These are phyloP conservation scores for Agaricus sinodeliciosus DNA, from an alignment of 768 basidiomycete species.

Conservation along the genomic window DNA sequence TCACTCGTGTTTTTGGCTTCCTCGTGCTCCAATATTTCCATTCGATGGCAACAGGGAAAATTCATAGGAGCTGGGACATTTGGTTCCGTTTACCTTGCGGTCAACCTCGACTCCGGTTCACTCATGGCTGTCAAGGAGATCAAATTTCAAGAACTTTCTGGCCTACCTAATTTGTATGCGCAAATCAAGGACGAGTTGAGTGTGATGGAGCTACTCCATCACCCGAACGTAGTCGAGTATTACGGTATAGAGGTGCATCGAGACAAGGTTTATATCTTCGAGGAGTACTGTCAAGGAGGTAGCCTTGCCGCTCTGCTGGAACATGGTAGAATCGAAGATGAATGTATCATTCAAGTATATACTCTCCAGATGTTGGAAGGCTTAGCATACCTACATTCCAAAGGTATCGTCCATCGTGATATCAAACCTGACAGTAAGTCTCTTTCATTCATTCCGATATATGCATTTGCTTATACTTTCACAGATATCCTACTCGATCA, in stretches of 20 bases:
- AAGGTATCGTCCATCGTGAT: constrained; percentile 91
- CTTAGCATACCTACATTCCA: constrained; percentile 86
- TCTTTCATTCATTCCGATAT: constrained; percentile 12
- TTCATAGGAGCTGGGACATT: constrained; percentile 99
- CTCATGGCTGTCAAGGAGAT: constrained; percentile 99
- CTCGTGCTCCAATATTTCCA: constrained; percentile 90
- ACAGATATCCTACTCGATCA: constrained; percentile 93
- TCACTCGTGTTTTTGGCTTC: constrained; percentile 93
- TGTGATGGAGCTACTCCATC: constrained; percentile 97
- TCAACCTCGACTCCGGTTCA: constrained; percentile 92
- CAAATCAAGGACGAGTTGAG: constrained; percentile 94
- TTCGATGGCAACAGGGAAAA: constrained; percentile 96
- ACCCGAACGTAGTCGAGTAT: constrained; percentile 97
- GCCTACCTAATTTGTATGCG: constrained; percentile 79
- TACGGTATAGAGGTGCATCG: constrained; percentile 99
- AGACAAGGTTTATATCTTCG: constrained; percentile 98
- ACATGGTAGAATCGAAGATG: constrained; percentile 94
- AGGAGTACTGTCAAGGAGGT: constrained; percentile 96
- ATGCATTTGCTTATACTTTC: neutral
- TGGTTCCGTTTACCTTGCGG: constrained; percentile 98
- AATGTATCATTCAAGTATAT: constrained; percentile 91
- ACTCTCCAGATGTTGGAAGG: constrained; percentile 97
- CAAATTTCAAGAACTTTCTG: constrained; percentile 90
- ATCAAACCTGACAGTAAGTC: constrained; percentile 96
- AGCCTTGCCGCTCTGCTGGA: constrained; percentile 85